These are phyloP conservation scores for Penicillium goetzii DNA, from an alignment of 495 filamentous ascomycete species.

Conservation along the genomic window DNA sequence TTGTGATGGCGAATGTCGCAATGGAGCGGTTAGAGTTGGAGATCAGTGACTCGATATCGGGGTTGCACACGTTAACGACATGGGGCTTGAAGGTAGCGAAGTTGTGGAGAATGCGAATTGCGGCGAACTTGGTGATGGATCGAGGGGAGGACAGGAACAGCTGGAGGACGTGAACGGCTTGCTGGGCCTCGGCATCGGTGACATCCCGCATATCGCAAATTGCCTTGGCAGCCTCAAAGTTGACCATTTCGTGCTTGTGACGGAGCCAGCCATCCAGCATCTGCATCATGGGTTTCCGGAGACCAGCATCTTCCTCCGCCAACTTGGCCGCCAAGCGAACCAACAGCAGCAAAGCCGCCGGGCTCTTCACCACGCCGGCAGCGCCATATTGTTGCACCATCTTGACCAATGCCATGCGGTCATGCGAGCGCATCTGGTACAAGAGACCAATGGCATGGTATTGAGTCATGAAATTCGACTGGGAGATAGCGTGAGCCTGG, in stretches of 20 bases:
- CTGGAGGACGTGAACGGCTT: conserved; percentile 93
- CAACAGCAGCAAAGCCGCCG: conserved; percentile 87
- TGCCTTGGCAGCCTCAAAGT: conserved; percentile 98
- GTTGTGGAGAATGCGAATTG: conserved; percentile 94
- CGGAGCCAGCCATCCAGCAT: conserved; percentile 94
- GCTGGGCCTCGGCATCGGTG: conserved; percentile 85
- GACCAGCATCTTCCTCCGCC: conserved; percentile 85
- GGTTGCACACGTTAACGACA: conserved; percentile 90
- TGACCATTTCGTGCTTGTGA: conserved; percentile 99
- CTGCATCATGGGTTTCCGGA: conserved; percentile 93
- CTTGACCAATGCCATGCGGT: conserved; percentile 98
- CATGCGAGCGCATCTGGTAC: conserved; percentile 96
- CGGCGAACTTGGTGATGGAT: conserved; percentile 96
- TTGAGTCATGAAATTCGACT: conserved; percentile 91
- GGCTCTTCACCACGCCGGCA: conserved; percentile 90
- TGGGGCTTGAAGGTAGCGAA: conserved; percentile 95
- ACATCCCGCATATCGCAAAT: conserved; percentile 95
- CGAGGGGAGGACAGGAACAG: conserved; percentile 96
- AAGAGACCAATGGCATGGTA: conserved; percentile 98
- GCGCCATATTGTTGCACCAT: conserved; percentile 98
- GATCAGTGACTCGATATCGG: conserved; percentile 93
- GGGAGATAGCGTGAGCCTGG: conserved; percentile 64
- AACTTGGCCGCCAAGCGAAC: conserved; percentile 93
- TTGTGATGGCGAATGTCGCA: conserved; percentile 97
- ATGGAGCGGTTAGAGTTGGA: conserved; percentile 97